Evolutionary conservation across 192 early-diverging fungal species (phyloP).

Genomic region (Coemansia guatemalensis): DNA sequence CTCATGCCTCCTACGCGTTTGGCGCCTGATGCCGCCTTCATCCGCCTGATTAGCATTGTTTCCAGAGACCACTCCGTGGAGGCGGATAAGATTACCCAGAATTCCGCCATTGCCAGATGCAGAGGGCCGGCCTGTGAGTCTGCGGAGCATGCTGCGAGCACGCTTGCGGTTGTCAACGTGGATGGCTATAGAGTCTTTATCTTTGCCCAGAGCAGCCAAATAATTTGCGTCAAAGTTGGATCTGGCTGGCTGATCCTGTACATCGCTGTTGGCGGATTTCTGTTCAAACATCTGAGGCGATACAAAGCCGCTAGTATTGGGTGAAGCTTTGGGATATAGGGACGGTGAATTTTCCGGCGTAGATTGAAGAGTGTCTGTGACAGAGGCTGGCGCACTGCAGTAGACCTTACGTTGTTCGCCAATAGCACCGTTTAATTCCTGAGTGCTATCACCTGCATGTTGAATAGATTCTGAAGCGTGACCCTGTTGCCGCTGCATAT

Average conservation of each 20-base stretch:
- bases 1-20: neutral
- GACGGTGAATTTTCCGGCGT: neutral
- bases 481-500: neutral
- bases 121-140: conserved; percentile 15
- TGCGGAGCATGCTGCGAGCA: conserved; percentile 15
- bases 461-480: neutral
- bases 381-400: neutral
- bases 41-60: neutral
- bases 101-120: conserved; percentile 12
- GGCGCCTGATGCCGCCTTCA: neutral
- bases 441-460: neutral
- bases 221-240: conserved; percentile 39
- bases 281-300: neutral
- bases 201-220: conserved; percentile 25
- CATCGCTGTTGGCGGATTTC: neutral
- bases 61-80: conserved; percentile 17
- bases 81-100: conserved; percentile 28
- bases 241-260: neutral
- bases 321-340: neutral
- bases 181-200: conserved; percentile 25
- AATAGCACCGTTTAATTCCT: neutral
- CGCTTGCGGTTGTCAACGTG: conserved; percentile 27
- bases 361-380: neutral
- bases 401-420: neutral
- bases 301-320: neutral